A percentile compares a stretch with the other conserved stretches of the same genome.
phyloP scores from a whole-genome alignment of 1,139 yeast genomes.

The Pichia norvegensis region DNA sequence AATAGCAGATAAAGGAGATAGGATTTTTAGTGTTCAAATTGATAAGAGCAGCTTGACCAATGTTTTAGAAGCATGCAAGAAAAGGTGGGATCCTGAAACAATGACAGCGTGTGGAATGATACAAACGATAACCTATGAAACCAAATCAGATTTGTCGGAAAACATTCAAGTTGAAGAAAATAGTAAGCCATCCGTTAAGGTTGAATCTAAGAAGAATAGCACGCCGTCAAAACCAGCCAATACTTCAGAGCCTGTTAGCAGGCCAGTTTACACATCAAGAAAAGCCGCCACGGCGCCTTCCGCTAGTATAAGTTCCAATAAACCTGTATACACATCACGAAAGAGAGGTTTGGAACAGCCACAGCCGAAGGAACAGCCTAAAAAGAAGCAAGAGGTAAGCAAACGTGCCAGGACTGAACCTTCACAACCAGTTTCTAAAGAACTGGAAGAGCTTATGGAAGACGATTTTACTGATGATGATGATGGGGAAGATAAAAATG shows the following conservation, averaged over 20 bases:
- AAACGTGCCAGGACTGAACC: slow-evolving; percentile 15
- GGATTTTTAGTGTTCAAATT: slow-evolving; percentile 5
- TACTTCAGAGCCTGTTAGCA: neutral
- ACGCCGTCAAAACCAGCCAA: neutral
- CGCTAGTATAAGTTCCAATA: slow-evolving; percentile 8
- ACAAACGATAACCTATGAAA: slow-evolving; percentile 14
- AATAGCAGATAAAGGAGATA: slow-evolving; percentile 5
- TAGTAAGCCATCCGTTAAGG: neutral
- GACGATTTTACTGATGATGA: slow-evolving; percentile 15
- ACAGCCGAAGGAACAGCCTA: neutral
- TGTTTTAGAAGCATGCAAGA: neutral
- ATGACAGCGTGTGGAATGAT: slow-evolving; percentile 21
- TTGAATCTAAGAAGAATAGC: neutral
- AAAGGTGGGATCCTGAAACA: slow-evolving; percentile 14
- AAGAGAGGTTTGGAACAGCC: slow-evolving; percentile 1
- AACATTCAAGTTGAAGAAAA: slow-evolving; percentile 7
- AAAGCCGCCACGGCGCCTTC: slow-evolving; percentile 10
- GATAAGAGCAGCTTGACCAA: slow-evolving; percentile 9
- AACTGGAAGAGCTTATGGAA: slow-evolving; percentile 20
- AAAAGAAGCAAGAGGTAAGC: neutral
- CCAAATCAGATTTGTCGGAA: neutral
- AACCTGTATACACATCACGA: slow-evolving; percentile 9
- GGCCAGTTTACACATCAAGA: slow-evolving; percentile 9
- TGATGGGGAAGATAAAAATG: slow-evolving; percentile 2
- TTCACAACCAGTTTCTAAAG: slow-evolving; percentile 10